These are phyloP conservation scores for Crithidia acanthocephali DNA, from an alignment of 208 protist species.

Conservation along the genomic window DNA sequence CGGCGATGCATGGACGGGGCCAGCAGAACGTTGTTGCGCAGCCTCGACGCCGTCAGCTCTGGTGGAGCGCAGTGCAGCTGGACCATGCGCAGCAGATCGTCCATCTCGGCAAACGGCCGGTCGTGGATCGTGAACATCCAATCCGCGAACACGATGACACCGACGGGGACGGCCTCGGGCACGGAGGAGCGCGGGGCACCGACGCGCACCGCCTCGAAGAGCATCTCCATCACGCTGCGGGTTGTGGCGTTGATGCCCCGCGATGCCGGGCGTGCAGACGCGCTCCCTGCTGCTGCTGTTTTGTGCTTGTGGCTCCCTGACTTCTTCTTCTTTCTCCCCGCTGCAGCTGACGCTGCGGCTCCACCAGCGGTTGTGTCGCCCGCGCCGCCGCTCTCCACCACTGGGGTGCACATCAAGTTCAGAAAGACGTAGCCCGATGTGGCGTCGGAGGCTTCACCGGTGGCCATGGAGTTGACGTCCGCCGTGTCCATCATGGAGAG, in stretches of 20 bases:
- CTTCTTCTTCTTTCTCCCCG: slow-evolving; percentile 4
- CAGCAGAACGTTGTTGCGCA: slow-evolving; percentile 12
- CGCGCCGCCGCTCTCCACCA: slow-evolving; percentile 14
- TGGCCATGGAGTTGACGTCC: slow-evolving; percentile 28
- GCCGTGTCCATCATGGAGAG: slow-evolving; percentile 58
- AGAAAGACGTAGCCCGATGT: slow-evolving; percentile 77
- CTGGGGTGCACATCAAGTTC: slow-evolving; percentile 75
- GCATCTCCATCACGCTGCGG: slow-evolving; percentile 77
- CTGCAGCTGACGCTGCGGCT: background rate
- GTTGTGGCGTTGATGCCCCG: slow-evolving; percentile 8
- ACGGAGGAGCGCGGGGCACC: slow-evolving; percentile 47
- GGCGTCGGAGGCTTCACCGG: slow-evolving; percentile 26
- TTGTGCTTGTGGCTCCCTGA: slow-evolving; percentile 5
- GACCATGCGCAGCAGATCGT: slow-evolving; percentile 81
- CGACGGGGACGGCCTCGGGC: slow-evolving; percentile 60
- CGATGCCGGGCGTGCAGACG: background rate
- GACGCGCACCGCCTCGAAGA: slow-evolving; percentile 75
- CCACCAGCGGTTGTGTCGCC: background rate
- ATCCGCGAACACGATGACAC: slow-evolving; percentile 74
- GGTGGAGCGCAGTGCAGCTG: slow-evolving; percentile 67
- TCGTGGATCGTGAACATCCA: slow-evolving; percentile 91
- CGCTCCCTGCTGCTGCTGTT: background rate
- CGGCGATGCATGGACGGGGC: slow-evolving; percentile 33
- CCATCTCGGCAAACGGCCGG: slow-evolving; percentile 86
- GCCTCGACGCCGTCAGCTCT: slow-evolving; percentile 7